Evolutionary conservation across 768 basidiomycete genomes (phyloP).

Genomic region (Goffeauzyma gilvescens): DNA sequence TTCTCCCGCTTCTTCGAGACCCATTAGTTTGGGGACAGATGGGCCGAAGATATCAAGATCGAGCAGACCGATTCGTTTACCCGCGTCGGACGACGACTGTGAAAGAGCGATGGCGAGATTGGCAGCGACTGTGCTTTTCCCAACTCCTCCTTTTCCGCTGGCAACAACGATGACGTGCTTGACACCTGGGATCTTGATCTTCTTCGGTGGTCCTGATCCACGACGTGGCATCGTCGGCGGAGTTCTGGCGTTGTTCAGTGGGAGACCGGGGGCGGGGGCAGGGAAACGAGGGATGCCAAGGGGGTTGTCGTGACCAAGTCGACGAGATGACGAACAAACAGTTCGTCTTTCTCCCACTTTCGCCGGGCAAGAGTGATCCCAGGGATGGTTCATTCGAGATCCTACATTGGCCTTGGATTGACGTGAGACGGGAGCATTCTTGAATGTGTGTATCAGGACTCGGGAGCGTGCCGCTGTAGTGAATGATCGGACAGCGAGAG

Average conservation of each 20-base stretch:
- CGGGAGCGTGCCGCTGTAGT: too few relatives aligned
- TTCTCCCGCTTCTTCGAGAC: constrained; percentile 56
- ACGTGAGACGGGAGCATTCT: too few relatives aligned
- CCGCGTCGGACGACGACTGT: not conserved
- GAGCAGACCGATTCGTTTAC: constrained; percentile 56
- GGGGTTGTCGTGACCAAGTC: too few relatives aligned
- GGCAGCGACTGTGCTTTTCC: constrained; percentile 88
- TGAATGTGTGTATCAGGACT: too few relatives aligned
- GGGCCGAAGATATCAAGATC: constrained; percentile 95
- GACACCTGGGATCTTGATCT: constrained; percentile 41
- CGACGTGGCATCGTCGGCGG: constrained; percentile 36
- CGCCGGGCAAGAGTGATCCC: too few relatives aligned
- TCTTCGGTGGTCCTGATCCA: constrained; percentile 30
- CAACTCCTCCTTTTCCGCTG: constrained; percentile 88
- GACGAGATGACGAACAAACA: too few relatives aligned
- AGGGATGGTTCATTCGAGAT: too few relatives aligned
- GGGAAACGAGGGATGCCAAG: constrained; percentile 37
- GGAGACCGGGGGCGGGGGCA: too few relatives aligned
- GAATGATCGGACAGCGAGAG: too few relatives aligned
- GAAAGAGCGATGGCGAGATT: constrained; percentile 14
- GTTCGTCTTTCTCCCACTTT: too few relatives aligned
- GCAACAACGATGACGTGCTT: constrained; percentile 66
- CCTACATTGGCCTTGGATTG: too few relatives aligned
- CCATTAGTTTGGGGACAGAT: constrained; percentile 81
- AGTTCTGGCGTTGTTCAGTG: constrained; percentile 23